Evolutionary conservation across 2,329 filamentous ascomycete species (phyloP), one percentile per base, ranked within the genome.

Genomic region (Drechslerella dactyloides): DNA sequence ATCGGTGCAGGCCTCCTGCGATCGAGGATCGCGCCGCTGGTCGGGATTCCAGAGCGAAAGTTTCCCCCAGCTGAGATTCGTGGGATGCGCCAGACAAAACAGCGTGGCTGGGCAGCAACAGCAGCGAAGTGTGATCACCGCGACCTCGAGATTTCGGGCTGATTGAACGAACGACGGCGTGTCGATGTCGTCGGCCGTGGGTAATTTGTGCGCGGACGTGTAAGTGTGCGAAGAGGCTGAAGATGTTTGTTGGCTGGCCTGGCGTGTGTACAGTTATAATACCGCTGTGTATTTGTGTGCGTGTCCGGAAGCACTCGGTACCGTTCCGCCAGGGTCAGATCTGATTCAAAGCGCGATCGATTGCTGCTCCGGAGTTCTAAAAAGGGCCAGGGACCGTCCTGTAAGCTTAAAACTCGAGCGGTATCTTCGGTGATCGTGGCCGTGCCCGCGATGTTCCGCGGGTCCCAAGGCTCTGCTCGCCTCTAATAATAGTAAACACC

Each of bases 1-100:
- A 72, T 72, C 50, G 60, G 35, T 57, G 40, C 60, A 54, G 19
- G 50, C 44, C 19, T 48, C 8, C 11, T 4, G 44, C 44, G 44
- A 19, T 23, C 19, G n/a, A 19, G 8, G 44, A 24, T 37, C 58
- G 24, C 42, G 53, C 35, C 24, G n/a, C 23, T 21, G 30, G 15
- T 44, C 23, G 19, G 13, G 24, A 21, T 23, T 24, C 42, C n/a
- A 23, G 30, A 4, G 37, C 56, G 56, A 51, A 51, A 15, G 4
- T 11, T 21, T 37, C 15, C 42, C 27, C n/a, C n/a, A n/a, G n/a
- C n/a, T n/a, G n/a, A n/a, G n/a, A n/a, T n/a, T n/a, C n/a, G n/a
- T n/a, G n/a, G n/a, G 27, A 33, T 33, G 27, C n/a, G 27, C 27
- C 27, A 8, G 27, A 33, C 27, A 33, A 8, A 8, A 33, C 8